Evolutionary conservation across 208 protist genomes (phyloP).

Genomic region (Phytomonas sp.): DNA sequence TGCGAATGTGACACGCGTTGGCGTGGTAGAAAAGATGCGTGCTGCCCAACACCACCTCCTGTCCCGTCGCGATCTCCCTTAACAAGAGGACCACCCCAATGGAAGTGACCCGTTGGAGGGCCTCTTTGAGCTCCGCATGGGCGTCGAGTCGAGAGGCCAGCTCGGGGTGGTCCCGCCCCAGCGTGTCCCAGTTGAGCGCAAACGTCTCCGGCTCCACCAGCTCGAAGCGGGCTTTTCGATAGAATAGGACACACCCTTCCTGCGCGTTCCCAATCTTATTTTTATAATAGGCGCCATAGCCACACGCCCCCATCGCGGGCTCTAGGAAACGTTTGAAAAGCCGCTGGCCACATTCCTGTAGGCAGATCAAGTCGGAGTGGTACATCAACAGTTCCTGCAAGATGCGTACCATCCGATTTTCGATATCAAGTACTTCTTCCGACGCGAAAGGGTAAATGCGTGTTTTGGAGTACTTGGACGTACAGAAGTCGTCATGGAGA

Average conservation of each 20-base stretch:
- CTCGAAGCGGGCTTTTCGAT: slow-evolving; percentile 38
- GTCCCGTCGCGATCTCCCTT: slow-evolving; percentile 25
- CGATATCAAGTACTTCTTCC: slow-evolving; percentile 58
- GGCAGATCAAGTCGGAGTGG: slow-evolving; percentile 68
- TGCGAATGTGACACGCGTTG: slow-evolving; percentile 83
- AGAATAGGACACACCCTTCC: slow-evolving; percentile 74
- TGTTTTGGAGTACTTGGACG: slow-evolving; percentile 34
- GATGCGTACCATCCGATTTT: slow-evolving; percentile 64
- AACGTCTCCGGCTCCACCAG: slow-evolving; percentile 23
- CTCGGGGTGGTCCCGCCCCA: slow-evolving; percentile 24
- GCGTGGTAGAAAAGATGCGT: slow-evolving; percentile 91
- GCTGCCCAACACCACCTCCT: slow-evolving; percentile 73
- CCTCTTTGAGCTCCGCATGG: slow-evolving; percentile 54
- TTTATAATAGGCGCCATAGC: slow-evolving; percentile 68
- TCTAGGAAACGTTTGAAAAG: slow-evolving; percentile 65
- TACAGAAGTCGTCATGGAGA: slow-evolving; percentile 84
- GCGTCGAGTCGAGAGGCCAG: slow-evolving; percentile 29
- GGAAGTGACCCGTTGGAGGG: slow-evolving; percentile 52
- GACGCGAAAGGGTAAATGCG: slow-evolving; percentile 85
- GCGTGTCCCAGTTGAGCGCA: slow-evolving; percentile 55
- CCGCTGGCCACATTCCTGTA: slow-evolving; percentile 87
- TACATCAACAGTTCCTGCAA: slow-evolving; percentile 79
- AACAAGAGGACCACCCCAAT: slow-evolving; percentile 39
- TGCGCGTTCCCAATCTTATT: slow-evolving; percentile 68
- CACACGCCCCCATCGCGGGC: slow-evolving; percentile 37